Conservation (phyloP, 768 basidiomycete genomes). For the Sarcodon sp. region DNA sequence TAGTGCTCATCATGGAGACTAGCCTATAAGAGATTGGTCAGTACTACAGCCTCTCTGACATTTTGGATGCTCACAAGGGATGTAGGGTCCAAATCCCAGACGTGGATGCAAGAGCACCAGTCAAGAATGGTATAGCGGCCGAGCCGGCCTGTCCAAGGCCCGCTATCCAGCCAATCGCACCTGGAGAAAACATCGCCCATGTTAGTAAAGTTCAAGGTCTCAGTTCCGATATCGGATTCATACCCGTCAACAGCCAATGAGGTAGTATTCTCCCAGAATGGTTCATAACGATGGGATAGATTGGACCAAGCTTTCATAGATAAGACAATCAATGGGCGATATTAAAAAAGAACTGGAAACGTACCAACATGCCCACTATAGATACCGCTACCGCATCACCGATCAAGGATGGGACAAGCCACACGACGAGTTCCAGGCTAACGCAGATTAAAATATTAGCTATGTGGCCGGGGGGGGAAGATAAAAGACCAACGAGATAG, state of each 20-base stretch:
- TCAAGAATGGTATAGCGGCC: slow-evolving; percentile 37
- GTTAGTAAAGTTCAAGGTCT: background rate
- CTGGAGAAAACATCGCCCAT: background rate
- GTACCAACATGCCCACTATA: slow-evolving; percentile 32
- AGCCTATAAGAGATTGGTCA: slow-evolving; percentile 2
- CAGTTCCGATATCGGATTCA: background rate
- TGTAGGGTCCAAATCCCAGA: slow-evolving; percentile 31
- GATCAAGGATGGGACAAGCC: slow-evolving; percentile 41
- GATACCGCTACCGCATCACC: slow-evolving; percentile 40
- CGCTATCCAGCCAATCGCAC: slow-evolving; percentile 36
- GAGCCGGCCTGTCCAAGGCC: slow-evolving; percentile 39
- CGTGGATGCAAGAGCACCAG: slow-evolving; percentile 27
- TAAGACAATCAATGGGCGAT: too few species aligned
- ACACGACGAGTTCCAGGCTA: slow-evolving; percentile 42
- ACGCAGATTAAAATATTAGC: slow-evolving; percentile 5
- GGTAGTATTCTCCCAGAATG: slow-evolving; percentile 29
- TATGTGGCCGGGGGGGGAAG: background rate
- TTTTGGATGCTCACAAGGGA: slow-evolving; percentile 28
- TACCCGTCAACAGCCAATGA: slow-evolving; percentile 22
- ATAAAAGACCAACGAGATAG: slow-evolving; percentile 19
- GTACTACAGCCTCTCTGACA: background rate
- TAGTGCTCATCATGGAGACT: slow-evolving; percentile 7
- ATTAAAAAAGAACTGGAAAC: background rate
- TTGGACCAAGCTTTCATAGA: slow-evolving; percentile 23
- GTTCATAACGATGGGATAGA: slow-evolving; percentile 31